Evolutionary conservation across 192 early-diverging fungal genomes (phyloP).

Genomic region (Coemansia sp.): DNA sequence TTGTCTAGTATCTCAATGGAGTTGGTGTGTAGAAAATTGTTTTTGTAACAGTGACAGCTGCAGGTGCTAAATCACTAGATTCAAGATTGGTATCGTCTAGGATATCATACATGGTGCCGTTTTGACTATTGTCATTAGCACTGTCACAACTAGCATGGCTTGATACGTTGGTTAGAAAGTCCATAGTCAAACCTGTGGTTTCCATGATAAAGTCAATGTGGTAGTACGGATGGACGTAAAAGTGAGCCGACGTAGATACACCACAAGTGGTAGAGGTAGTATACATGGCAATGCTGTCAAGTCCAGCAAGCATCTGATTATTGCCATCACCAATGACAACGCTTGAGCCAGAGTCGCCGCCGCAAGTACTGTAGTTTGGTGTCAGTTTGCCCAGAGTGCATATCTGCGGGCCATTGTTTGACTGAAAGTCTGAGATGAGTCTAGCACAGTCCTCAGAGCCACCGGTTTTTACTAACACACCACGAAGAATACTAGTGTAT

Average conservation of each 20-base stretch:
- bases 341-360: constrained; percentile 37
- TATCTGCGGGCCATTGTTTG: constrained; percentile 33
- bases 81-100: background rate
- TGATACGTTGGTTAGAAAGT: background rate
- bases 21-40: background rate
- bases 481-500: constrained; percentile 25
- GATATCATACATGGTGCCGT: background rate
- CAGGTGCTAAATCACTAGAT: background rate
- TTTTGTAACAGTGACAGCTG: background rate
- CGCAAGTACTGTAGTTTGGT: constrained; percentile 25
- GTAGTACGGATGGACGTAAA: constrained; percentile 37
- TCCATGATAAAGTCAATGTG: constrained; percentile 41
- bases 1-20: no score
- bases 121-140: constrained; percentile 6
- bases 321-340: constrained; percentile 25
- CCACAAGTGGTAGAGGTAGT: constrained; percentile 8
- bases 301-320: constrained; percentile 23
- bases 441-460: constrained; percentile 9
- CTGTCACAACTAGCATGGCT: background rate
- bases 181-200: constrained; percentile 25
- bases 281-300: constrained; percentile 30
- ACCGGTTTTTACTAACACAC: constrained; percentile 26
- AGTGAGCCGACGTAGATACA: constrained; percentile 24
- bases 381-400: constrained; percentile 35
- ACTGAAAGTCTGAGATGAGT: constrained; percentile 10